Evolutionary conservation across 2,329 filamentous ascomycete species (phyloP), one percentile per base, ranked within the genome.

Genomic region (Davidsoniella virescens): DNA sequence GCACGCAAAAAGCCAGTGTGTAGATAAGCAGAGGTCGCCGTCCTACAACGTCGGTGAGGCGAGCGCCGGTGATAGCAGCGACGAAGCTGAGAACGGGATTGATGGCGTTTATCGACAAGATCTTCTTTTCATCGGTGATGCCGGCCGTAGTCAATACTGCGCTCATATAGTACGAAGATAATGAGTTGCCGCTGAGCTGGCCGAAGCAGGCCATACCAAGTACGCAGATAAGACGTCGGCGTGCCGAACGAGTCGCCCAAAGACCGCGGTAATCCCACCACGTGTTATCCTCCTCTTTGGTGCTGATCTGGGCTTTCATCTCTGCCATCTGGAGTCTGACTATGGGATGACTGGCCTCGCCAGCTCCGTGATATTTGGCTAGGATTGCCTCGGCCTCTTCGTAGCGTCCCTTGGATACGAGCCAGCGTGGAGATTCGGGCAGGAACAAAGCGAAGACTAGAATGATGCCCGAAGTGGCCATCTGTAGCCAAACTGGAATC

Each of bases 221-320:
- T 12, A 74, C 72, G 53, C 68, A 72, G 14, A 70, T 63, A 8
- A 77, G 65, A 10, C 73, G 67, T 42, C 70, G 70, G 18, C 69
- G 64, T 1, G 70, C 67, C 2, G 66, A 66, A 42, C 65, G 65
- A 4, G 64, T 70, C 57, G 70, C 70, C 64, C 70, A 72, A 0
- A 75, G 64, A 51, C 71, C 71, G 44, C 65, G 63, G 55, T 75
- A 76, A 56, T 76, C 72, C 68, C 70, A 75, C 70, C 70, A 75
- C 44, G 66, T 64, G 62, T 74, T 74, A 53, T 75, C 72, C 1
- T 70, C 69, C 6, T 68, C 70, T 47, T 72, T 67, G 6, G 63
- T 63, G n/a, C 67, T 65, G 47, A 69, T 69, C 49, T 67, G 65
- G n/a, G 59, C 58, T 7, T 65, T 57, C 62, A 72, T 68, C 52